Evolutionary conservation across 177 flowering plant genomes (phyloP).

Genomic region (Telopea speciosissima): DNA sequence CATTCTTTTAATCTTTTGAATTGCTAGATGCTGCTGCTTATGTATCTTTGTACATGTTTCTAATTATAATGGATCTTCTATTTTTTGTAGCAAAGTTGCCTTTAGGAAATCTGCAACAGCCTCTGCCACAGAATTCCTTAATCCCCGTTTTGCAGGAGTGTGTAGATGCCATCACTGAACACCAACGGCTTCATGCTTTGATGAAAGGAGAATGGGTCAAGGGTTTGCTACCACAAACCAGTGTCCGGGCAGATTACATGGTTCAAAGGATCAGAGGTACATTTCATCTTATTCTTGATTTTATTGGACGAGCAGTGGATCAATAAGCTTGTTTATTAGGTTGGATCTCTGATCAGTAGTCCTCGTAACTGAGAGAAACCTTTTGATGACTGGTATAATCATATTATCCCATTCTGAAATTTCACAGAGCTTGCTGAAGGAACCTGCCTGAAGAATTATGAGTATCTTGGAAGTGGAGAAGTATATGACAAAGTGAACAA

Average conservation of each 20-base stretch:
- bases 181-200: slow-evolving; percentile 81
- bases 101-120: slow-evolving; percentile 40
- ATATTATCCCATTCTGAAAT: slow-evolving; percentile 8
- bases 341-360: background rate
- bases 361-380: background rate
- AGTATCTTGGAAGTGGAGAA: slow-evolving; percentile 72
- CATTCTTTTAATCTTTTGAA: background rate
- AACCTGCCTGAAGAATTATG: slow-evolving; percentile 90
- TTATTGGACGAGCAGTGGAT: background rate
- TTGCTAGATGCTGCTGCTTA: background rate
- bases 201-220: slow-evolving; percentile 91
- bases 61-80: slow-evolving; percentile 4
- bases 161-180: slow-evolving; percentile 89
- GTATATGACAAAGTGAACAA: slow-evolving; percentile 78
- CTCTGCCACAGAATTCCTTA: slow-evolving; percentile 45
- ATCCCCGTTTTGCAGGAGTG: slow-evolving; percentile 69
- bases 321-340: background rate
- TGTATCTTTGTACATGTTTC: slow-evolving; percentile 2
- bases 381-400: background rate
- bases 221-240: slow-evolving; percentile 89
- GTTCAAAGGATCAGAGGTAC: slow-evolving; percentile 79
- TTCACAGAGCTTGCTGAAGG: slow-evolving; percentile 87
- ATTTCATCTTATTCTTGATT: background rate
- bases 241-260: slow-evolving; percentile 71
- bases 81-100: slow-evolving; percentile 53